phyloP scores from a whole-genome alignment of 768 basidiomycete species.

The Kwoniella sp. region DNA sequence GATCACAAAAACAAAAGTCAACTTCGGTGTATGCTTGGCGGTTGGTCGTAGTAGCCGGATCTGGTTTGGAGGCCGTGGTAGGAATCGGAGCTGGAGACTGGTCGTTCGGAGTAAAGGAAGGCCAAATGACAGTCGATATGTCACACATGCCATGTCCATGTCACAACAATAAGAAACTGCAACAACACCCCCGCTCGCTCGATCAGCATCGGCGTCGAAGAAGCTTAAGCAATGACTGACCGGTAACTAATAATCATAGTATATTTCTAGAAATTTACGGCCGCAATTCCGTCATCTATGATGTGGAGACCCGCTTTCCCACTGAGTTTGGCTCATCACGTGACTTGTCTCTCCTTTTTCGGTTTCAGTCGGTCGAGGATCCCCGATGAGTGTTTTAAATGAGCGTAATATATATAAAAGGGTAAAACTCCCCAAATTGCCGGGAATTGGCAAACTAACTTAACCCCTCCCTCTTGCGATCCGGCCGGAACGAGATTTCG shows the following conservation, averaged over 20 bases:
- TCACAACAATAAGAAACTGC: not conserved
- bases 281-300: not conserved
- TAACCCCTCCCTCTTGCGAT: no score
- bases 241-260: not conserved
- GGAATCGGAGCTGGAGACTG: no score
- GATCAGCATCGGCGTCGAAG: no score
- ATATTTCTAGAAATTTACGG: not conserved
- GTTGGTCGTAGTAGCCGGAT: no score
- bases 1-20: no score
- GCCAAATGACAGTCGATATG: not conserved
- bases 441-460: slow-evolving; percentile 1
- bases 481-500: not conserved
- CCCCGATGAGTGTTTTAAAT: not conserved
- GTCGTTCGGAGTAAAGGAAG: no score
- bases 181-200: not conserved
- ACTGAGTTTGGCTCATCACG: not conserved
- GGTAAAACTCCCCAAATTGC: slow-evolving; percentile 4
- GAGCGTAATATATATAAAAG: not conserved
- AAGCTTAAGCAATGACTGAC: no score
- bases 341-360: not conserved
- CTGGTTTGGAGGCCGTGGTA: no score
- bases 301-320: not conserved
- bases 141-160: not conserved
- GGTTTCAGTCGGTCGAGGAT: slow-evolving; percentile 3
- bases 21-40: no score